Conservation (phyloP, 495 filamentous ascomycete species). For the Penicillium robsamsonii region DNA sequence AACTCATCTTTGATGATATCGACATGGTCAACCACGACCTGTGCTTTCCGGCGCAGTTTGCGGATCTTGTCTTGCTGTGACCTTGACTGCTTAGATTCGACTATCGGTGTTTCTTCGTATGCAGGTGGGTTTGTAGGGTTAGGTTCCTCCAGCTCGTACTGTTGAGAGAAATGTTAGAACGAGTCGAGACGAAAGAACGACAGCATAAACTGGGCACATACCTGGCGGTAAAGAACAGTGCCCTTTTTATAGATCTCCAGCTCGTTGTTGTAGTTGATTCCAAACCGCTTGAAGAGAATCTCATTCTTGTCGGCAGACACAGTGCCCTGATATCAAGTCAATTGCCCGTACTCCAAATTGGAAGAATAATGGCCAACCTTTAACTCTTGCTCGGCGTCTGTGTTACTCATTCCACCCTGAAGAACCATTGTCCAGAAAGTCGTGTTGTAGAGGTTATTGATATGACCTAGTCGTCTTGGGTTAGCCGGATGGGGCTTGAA, state of each 20-base stretch:
- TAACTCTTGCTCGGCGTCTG: constrained; percentile 75
- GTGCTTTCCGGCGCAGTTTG: constrained; percentile 71
- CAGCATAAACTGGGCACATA: constrained; percentile 36
- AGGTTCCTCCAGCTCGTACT: constrained; percentile 46
- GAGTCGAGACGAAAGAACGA: neutral
- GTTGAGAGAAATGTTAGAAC: constrained; percentile 13
- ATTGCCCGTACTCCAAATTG: neutral
- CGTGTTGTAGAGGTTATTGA: constrained; percentile 98
- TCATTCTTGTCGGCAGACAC: constrained; percentile 88
- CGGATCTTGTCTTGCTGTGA: constrained; percentile 74
- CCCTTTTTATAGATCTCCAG: constrained; percentile 90
- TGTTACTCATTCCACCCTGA: constrained; percentile 67
- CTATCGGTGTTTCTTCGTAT: constrained; percentile 11
- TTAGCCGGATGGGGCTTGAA: neutral
- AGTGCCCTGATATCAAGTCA: constrained; percentile 59
- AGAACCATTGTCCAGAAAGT: constrained; percentile 90
- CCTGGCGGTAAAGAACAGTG: constrained; percentile 82
- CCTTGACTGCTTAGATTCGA: constrained; percentile 55
- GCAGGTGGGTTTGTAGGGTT: constrained; percentile 15
- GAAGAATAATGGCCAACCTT: constrained; percentile 45
- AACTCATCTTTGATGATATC: constrained; percentile 95
- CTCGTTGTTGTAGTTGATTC: constrained; percentile 97
- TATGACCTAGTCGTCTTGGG: constrained; percentile 61
- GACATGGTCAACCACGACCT: constrained; percentile 75
- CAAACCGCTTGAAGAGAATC: constrained; percentile 84